A percentile compares a stretch with the other conserved stretches of the same genome.
Conservation (phyloP, 139 green algal genomes). For the Diplosphaera chodatii region DNA sequence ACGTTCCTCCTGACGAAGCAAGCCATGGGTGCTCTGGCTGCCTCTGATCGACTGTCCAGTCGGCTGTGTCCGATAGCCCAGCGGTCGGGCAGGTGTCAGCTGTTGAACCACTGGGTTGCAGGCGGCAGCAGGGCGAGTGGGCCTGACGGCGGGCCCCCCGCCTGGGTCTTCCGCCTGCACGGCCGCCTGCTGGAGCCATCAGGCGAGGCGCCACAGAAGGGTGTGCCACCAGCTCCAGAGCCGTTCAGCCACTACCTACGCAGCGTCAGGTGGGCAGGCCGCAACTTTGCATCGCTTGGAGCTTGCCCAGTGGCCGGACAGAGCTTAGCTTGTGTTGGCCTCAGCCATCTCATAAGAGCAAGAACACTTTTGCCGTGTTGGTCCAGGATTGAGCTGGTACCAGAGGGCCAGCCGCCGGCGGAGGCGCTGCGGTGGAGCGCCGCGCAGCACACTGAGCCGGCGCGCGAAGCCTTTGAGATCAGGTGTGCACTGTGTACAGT, state of each 20-base stretch:
- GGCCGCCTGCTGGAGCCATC: constrained; percentile 10
- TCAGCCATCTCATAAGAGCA: too few relatives aligned
- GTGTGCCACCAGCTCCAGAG: background rate
- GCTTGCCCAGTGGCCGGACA: too few relatives aligned
- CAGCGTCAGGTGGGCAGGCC: constrained; percentile 2
- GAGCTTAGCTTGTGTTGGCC: too few relatives aligned
- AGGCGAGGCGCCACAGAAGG: background rate
- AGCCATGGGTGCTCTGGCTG: too few relatives aligned
- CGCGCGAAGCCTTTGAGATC: constrained; percentile 36
- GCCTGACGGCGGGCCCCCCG: constrained; percentile 6
- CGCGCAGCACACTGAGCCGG: background rate
- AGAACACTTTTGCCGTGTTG: too few relatives aligned
- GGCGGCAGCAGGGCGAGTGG: background rate
- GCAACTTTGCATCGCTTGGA: too few relatives aligned
- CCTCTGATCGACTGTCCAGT: too few relatives aligned
- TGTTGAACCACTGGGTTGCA: too few relatives aligned
- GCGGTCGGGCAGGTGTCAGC: too few relatives aligned
- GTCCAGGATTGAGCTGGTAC: background rate
- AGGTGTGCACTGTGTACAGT: too few relatives aligned
- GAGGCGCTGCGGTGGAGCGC: background rate
- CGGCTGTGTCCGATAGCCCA: too few relatives aligned
- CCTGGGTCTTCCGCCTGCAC: constrained; percentile 10
- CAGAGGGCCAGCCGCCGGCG: background rate
- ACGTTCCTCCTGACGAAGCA: too few relatives aligned
- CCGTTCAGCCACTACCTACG: constrained; percentile 40